A percentile compares a stretch with the other conserved stretches of the same genome.
phyloP scores from a whole-genome alignment of 305 asterid genomes.

The Solanum hybrid region DNA sequence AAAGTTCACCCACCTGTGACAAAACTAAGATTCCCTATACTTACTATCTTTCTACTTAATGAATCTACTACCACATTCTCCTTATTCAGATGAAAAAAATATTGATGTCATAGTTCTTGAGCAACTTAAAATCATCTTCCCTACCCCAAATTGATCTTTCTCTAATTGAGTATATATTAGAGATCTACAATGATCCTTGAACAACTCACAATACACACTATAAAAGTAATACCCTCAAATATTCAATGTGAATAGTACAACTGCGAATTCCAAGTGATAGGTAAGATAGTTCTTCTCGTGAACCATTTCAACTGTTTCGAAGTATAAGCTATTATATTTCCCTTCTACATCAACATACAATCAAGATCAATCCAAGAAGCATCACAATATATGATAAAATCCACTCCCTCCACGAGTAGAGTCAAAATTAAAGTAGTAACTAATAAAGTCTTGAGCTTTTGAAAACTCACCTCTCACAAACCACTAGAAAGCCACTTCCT shows the following conservation, averaged over 20 bases:
- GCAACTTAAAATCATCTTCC: background rate
- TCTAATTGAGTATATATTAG: too few relatives aligned
- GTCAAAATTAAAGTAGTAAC: background rate
- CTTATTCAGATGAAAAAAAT: background rate
- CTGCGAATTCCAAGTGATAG: background rate
- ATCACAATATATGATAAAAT: background rate
- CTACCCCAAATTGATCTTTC: background rate
- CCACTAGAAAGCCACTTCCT: background rate
- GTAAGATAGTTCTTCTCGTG: background rate
- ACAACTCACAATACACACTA: background rate
- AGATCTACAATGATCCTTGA: background rate
- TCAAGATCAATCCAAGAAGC: background rate
- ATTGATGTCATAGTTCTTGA: background rate
- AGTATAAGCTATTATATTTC: too few relatives aligned
- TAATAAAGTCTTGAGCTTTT: background rate
- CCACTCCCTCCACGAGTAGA: background rate
- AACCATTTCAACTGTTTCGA: background rate
- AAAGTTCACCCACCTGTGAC: background rate
- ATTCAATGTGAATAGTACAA: background rate
- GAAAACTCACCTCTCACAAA: background rate
- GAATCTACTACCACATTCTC: background rate
- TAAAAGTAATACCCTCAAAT: background rate
- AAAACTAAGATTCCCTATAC: background rate
- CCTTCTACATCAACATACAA: background rate
- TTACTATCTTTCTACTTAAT: background rate